phyloP scores from a whole-genome alignment of 352 stramenopile genomes.

The Blastocystis sp. region DNA sequence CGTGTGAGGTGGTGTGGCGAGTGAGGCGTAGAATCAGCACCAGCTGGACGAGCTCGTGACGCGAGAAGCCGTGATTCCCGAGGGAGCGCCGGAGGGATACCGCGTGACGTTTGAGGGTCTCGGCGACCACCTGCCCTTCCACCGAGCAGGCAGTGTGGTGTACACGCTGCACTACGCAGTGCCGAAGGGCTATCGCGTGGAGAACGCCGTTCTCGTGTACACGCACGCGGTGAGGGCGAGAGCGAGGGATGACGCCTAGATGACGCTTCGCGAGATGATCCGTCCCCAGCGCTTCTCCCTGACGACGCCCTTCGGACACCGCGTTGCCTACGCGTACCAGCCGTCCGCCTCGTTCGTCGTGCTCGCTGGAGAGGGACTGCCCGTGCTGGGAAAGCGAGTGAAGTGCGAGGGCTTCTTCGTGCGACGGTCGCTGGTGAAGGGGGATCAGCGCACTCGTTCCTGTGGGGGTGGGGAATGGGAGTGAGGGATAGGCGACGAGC shows the following conservation, averaged over 20 bases:
- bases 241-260: not conserved
- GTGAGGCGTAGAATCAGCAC: constrained; percentile 46
- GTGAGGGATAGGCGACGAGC: constrained; percentile 3
- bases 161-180: constrained; percentile 40
- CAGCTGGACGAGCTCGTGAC: constrained; percentile 12
- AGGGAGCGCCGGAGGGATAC: constrained; percentile 31
- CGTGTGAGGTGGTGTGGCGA: not conserved
- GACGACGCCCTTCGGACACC: constrained; percentile 28
- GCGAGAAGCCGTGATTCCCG: not conserved
- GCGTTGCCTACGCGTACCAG: not conserved
- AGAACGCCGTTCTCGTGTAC: not conserved
- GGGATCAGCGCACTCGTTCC: not conserved
- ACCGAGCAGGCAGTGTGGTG: not conserved
- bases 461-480: not conserved
- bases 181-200: constrained; percentile 8
- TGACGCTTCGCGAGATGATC: not conserved
- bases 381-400: constrained; percentile 2
- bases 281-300: not conserved
- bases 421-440: not conserved
- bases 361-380: constrained; percentile 37
- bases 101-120: not conserved
- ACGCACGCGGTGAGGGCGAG: not conserved
- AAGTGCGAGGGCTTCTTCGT: constrained; percentile 30
- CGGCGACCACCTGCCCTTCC: constrained; percentile 1
- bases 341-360: not conserved